Evolutionary conservation across 164 flowering plant genomes (phyloP).

Genomic region (Vitis rupestris): DNA sequence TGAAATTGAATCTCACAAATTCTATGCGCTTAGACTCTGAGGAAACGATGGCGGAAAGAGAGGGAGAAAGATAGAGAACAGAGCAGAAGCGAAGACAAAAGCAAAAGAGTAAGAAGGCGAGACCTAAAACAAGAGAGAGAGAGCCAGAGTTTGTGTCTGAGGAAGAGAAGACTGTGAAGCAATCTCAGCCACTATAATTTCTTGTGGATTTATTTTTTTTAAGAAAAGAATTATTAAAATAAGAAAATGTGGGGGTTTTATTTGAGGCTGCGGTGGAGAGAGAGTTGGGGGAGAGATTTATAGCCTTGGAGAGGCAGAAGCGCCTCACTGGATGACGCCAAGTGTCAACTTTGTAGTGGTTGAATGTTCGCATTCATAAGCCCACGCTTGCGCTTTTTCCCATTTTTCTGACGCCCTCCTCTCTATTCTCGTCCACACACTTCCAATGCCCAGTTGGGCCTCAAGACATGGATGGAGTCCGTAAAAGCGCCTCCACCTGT

Average conservation of each 20-base stretch:
- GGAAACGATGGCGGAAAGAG: background rate
- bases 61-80: background rate
- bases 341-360: slow-evolving; percentile 31
- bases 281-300: slow-evolving; percentile 1
- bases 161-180: slow-evolving; percentile 5
- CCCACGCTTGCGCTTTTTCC: slow-evolving; percentile 24
- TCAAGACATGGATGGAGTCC: slow-evolving; percentile 3
- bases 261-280: slow-evolving; percentile 46
- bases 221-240: slow-evolving; percentile 12
- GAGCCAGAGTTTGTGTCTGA: background rate
- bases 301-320: background rate
- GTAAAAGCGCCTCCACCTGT: slow-evolving; percentile 22
- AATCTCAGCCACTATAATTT: slow-evolving; percentile 66
- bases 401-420: background rate
- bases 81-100: background rate
- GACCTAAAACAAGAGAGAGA: slow-evolving; percentile 13
- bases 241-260: slow-evolving; percentile 8
- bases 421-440: slow-evolving; percentile 26
- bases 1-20: too few species aligned
- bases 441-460: background rate
- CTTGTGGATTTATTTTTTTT: slow-evolving; percentile 23
- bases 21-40: background rate
- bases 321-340: slow-evolving; percentile 20
- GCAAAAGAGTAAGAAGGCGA: background rate
- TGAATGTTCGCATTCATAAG: background rate